Evolutionary conservation across 2,329 filamentous ascomycete genomes (phyloP).

Genomic region (Cladosporium phlei): DNA sequence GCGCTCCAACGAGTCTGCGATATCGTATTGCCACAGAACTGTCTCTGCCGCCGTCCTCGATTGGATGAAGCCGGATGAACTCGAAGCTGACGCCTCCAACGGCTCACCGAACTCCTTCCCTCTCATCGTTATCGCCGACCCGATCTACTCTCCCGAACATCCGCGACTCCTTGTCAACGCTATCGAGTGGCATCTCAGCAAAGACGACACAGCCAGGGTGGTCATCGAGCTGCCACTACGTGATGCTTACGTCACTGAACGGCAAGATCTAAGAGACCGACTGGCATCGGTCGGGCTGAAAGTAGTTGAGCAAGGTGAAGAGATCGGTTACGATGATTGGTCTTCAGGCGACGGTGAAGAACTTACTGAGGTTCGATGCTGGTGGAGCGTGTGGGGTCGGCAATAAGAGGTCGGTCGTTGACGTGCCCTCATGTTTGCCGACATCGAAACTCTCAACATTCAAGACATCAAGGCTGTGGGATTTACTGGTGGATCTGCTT

Average conservation of each 20-base stretch:
- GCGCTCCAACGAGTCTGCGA: constrained; percentile 54
- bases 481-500: no score
- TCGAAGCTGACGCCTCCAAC: constrained; percentile 4
- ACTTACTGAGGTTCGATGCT: constrained; percentile 55
- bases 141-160: constrained; percentile 81
- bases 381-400: constrained; percentile 60
- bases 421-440: no score
- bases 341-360: constrained; percentile 46
- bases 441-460: neutral
- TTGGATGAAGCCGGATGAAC: constrained; percentile 58
- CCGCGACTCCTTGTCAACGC: constrained; percentile 68
- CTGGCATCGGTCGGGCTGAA: constrained; percentile 54
- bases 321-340: constrained; percentile 72
- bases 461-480: no score
- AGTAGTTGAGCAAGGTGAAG: constrained; percentile 56
- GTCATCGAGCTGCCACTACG: constrained; percentile 78
- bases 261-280: constrained; percentile 56
- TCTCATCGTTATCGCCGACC: constrained; percentile 78
- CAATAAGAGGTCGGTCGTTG: neutral
- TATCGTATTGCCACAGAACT: constrained; percentile 53
- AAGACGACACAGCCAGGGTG: constrained; percentile 55
- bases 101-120: constrained; percentile 33
- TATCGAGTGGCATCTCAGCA: constrained; percentile 62
- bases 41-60: constrained; percentile 65
- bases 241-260: constrained; percentile 63